Base-by-base conservation (phyloP, 371 early-diverging fungal genomes). In the Rhizopus sp. region DNA sequence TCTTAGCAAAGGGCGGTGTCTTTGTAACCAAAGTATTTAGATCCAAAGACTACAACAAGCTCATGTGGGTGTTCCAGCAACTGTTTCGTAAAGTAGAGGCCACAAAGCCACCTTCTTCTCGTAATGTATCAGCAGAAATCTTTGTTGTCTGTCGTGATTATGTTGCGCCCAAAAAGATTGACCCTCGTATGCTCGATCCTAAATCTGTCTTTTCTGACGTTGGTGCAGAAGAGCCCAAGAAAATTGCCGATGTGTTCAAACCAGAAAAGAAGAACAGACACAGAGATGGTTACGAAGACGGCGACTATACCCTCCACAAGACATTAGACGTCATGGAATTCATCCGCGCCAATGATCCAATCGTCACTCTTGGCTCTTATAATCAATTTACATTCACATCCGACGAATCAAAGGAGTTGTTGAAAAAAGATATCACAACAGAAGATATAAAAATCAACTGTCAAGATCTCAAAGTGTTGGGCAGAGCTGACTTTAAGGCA, bases 101-200 rank as follows among this genome's bases (percentile, higher is more conserved):
- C 8, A 99, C 99, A 12, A 99, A 99, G 78, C 99, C 99, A 12
- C 89, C 98, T n/a, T 96, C 97, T 42, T 98, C 98, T 51, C 90
- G 99, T 84, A 96, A 92, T 60, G 99, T 99, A 29, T 99, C 99
- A 61, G 99, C 99, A n/a, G 99, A 99, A 87, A 99, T 99, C 63
- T 99, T 98, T 80, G 97, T 99, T 44, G 96, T 99, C 5, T 99
- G 99, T 80, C 82, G 89, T 35, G 96, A 92, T 60, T 99, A 88
- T 79, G 72, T 91, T 70, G 95, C 96, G 3, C 97, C 98, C 40
- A 95, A 96, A 68, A 90, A 92, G 71, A 91, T 99, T 62, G 99
- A 99, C 78, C 92, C 95, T 52, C 85, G 88, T 53, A 86, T 99
- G 62, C 83, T 99, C 62, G 97, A 99, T 69, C 89, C 98, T 39